Evolutionary conservation across 1,284 basidiomycete species (phyloP).

Genomic region (Phlebopus sp.): DNA sequence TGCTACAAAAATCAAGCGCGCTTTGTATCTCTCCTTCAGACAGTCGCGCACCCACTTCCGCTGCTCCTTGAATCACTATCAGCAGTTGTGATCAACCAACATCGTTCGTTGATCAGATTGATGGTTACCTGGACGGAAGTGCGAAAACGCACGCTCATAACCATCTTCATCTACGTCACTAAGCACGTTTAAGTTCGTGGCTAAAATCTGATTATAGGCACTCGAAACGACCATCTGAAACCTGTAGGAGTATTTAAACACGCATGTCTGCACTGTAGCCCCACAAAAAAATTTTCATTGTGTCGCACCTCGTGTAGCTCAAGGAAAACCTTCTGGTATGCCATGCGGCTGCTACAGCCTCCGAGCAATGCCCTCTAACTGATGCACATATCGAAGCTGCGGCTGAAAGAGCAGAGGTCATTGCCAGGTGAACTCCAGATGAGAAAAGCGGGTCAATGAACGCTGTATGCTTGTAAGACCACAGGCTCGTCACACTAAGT

Average conservation of each 20-base stretch:
- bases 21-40: slow-evolving; percentile 69
- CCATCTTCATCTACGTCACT: slow-evolving; percentile 53
- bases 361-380: slow-evolving; percentile 48
- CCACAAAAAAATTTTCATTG: too few relatives aligned
- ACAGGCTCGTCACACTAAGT: not conserved
- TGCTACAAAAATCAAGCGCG: slow-evolving; percentile 59
- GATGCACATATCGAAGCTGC: slow-evolving; percentile 53
- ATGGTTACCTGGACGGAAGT: slow-evolving; percentile 48
- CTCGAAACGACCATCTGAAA: slow-evolving; percentile 63
- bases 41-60: slow-evolving; percentile 65
- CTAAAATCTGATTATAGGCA: slow-evolving; percentile 59
- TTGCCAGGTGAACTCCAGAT: slow-evolving; percentile 60
- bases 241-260: slow-evolving; percentile 28
- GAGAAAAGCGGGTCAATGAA: slow-evolving; percentile 68
- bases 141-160: slow-evolving; percentile 57
- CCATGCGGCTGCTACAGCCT: slow-evolving; percentile 46
- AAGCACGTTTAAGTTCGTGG: slow-evolving; percentile 48
- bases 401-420: slow-evolving; percentile 55
- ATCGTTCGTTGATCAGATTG: too few relatives aligned
- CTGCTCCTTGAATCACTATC: slow-evolving; percentile 71
- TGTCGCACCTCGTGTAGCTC: slow-evolving; percentile 52
- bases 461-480: slow-evolving; percentile 34
- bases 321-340: slow-evolving; percentile 48
- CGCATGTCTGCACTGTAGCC: too few relatives aligned
- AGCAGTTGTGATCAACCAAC: too few relatives aligned